Evolutionary conservation across 106 monocot species (phyloP).

Genomic region (Dendrobium officinale): DNA sequence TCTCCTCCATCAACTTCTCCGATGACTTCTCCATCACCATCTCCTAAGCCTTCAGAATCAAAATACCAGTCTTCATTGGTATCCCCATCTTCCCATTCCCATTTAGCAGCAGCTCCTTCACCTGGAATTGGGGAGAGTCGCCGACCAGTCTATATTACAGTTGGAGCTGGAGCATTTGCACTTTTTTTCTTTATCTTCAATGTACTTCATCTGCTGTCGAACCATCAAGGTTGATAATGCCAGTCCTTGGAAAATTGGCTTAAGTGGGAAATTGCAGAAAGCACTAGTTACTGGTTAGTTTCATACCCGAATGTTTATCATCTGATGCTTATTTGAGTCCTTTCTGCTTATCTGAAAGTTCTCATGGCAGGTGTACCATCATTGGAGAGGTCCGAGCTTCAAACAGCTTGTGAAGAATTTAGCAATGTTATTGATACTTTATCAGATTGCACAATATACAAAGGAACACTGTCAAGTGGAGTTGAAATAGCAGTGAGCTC

Average conservation of each 20-base stretch:
- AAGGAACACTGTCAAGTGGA: constrained; percentile 65
- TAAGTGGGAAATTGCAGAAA: constrained; percentile 65
- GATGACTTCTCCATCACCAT: constrained; percentile 2
- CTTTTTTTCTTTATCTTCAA: constrained; percentile 21
- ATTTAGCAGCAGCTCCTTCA: constrained; percentile 5
- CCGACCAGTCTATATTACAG: constrained; percentile 11
- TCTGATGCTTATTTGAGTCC: background rate
- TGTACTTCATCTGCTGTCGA: constrained; percentile 35
- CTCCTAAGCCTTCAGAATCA: constrained; percentile 6
- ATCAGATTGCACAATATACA: constrained; percentile 44
- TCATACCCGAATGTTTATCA: background rate
- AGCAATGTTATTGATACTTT: constrained; percentile 61
- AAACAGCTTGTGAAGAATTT: constrained; percentile 63
- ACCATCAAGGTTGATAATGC: constrained; percentile 46
- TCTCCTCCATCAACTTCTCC: constrained; percentile 19
- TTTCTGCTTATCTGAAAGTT: background rate
- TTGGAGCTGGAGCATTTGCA: constrained; percentile 19
- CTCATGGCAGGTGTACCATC: constrained; percentile 38
- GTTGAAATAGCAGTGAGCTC: constrained; percentile 62
- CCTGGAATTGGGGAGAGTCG: constrained; percentile 5
- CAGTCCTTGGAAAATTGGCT: constrained; percentile 51
- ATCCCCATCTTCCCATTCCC: constrained; percentile 8
- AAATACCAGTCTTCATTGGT: background rate
- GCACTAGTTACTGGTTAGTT: constrained; percentile 54
- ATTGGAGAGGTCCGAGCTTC: constrained; percentile 45